Conservation (phyloP, 305 asterid species). For the Solanum chacoense region DNA sequence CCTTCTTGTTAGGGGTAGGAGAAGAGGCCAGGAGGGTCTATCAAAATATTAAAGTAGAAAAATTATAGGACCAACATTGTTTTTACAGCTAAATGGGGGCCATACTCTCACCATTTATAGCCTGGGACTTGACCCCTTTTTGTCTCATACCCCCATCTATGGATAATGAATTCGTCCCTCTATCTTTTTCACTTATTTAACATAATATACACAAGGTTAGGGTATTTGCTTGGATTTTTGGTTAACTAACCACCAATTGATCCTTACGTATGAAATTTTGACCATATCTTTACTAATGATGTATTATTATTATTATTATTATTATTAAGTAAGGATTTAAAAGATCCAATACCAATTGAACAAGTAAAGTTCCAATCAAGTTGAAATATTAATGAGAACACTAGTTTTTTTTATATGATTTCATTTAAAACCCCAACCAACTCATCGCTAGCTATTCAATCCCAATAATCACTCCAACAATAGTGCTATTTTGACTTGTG, state of each 20-base stretch:
- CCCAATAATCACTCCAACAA: slow-evolving; percentile 5
- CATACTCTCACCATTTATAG: background rate
- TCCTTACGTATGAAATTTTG: background rate
- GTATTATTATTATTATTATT: background rate
- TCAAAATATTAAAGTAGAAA: background rate
- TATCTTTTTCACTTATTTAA: too few species aligned
- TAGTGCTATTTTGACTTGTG: background rate
- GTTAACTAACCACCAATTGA: background rate
- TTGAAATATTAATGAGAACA: background rate
- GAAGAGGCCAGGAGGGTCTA: background rate
- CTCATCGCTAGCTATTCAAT: background rate
- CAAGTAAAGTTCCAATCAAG: background rate
- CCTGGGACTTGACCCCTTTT: background rate
- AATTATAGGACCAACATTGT: background rate
- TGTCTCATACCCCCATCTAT: background rate
- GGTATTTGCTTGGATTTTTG: background rate
- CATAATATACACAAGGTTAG: background rate
- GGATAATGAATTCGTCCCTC: background rate
- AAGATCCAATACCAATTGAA: background rate
- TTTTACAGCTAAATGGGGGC: background rate
- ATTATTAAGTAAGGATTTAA: background rate
- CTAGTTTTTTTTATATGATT: background rate
- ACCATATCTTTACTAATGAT: background rate
- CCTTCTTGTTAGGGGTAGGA: background rate
- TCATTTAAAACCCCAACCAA: background rate